Conservation (phyloP, 1,139 yeast species). For the Nakaseomyces sp. region DNA sequence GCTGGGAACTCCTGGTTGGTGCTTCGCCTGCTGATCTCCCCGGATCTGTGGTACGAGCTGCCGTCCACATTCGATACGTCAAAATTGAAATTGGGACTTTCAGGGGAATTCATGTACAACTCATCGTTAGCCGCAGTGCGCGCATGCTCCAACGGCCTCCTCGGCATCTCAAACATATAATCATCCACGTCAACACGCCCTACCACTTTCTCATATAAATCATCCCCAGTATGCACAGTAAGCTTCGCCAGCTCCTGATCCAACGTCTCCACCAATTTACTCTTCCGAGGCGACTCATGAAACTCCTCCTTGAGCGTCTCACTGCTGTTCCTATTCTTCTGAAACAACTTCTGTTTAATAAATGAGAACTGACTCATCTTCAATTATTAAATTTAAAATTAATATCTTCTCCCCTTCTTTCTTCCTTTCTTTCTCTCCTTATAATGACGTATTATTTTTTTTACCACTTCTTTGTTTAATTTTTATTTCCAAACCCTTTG, state of each 20-base stretch:
- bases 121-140: background rate
- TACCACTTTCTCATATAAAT: background rate
- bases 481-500: no score
- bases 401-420: background rate
- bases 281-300: constrained; percentile 1
- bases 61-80: background rate
- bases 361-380: constrained; percentile 4
- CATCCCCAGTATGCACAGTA: constrained; percentile 1
- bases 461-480: no score
- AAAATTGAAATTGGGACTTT: background rate
- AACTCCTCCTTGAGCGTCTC: background rate
- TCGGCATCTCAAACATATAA: background rate
- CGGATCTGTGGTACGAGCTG: background rate
- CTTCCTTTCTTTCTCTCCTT: background rate
- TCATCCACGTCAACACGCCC: background rate
- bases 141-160: background rate
- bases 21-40: background rate
- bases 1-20: background rate
- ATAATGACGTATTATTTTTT: background rate
- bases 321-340: background rate
- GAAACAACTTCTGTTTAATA: constrained; percentile 1
- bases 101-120: background rate
- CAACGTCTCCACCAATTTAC: constrained; percentile 4
- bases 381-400: background rate
- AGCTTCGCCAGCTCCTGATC: constrained; percentile 2